Evolutionary conservation across 371 early-diverging fungal species (phyloP), one percentile per base, ranked within the genome.

Genomic region (Choanephora cucurbitarum): DNA sequence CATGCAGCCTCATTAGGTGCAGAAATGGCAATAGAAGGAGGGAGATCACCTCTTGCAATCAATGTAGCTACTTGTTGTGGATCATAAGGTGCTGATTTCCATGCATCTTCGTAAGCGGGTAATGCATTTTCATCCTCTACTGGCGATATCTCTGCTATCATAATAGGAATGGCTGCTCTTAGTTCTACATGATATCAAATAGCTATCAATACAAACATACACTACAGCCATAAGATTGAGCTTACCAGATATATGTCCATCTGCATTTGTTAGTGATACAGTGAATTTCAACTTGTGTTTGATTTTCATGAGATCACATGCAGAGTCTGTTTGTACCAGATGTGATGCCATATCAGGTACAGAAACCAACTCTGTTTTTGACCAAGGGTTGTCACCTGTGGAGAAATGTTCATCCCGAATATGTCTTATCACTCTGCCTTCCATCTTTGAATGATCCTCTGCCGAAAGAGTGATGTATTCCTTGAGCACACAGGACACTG

Each of bases 1-100:
- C 84, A 90, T 8, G 97, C 94, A 3, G 88, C 84, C 43, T 89
- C 72, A 65, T 93, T 94, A 22, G 89, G 83, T 42, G 95, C 90
- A 48, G 94, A 90, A 79, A 67, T 57, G 0, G 72, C 74, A 0
- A 74, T 48, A 3, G 78, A 72, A 7, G 69, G 69, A 7, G 77
- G 77, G 34, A 73, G 43, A 31, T 60, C 59, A 1, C 77, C 77
- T 24, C 66, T 49, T 2, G 60, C 66, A 23, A 77, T 63, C 28
- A 74, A 39, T 11, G 56, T 57, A 6, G 63, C 58, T 8, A 78
- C 33, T 7, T 66, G 61, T 23, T 46, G 65, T 14, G 75, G 67
- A 44, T 71, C 69, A 52, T 75, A 79, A 8, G 75, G 79, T 33
- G 62, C 53, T 5, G 75, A 67, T 57, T 65, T 69, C 79, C 79